Evolutionary conservation across 2,329 filamentous ascomycete species (phyloP).

Genomic region (Calonectria pauciramosa): DNA sequence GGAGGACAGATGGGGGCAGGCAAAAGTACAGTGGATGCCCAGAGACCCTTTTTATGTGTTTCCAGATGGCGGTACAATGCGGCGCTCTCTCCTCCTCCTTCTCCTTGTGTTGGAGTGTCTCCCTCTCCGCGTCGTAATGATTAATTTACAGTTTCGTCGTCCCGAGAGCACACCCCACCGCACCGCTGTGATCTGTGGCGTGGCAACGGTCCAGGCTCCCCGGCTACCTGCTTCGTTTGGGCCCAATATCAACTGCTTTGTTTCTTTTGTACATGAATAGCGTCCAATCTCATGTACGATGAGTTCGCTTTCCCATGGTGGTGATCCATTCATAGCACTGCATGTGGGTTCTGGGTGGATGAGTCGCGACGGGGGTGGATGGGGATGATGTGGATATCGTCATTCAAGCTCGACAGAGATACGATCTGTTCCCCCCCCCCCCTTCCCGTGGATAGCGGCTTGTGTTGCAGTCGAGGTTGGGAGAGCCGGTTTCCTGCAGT

Average conservation of each 20-base stretch:
- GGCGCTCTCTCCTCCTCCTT: not conserved
- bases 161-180: conserved; percentile 42
- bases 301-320: conserved; percentile 3
- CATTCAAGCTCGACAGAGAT: conserved; percentile 18
- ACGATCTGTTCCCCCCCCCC: conserved; percentile 14
- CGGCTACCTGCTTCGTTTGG: conserved; percentile 10
- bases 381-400: conserved; percentile 23
- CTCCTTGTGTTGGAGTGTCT: conserved; percentile 8
- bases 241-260: not conserved
- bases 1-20: not conserved
- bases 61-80: not conserved
- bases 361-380: conserved; percentile 7
- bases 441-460: not conserved
- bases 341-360: conserved; percentile 15
- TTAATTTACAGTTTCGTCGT: conserved; percentile 43
- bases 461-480: not conserved
- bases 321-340: conserved; percentile 12
- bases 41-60: conserved; percentile 22
- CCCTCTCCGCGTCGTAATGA: conserved; percentile 37
- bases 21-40: not conserved
- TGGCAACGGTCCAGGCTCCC: conserved; percentile 43
- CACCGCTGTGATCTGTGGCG: conserved; percentile 43
- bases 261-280: conserved; percentile 23
- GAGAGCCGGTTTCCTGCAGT: not conserved
- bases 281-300: conserved; percentile 2